These are phyloP conservation scores for Dactylellina haptotyla DNA, from an alignment of 2,329 filamentous ascomycete species.

Conservation along the genomic window DNA sequence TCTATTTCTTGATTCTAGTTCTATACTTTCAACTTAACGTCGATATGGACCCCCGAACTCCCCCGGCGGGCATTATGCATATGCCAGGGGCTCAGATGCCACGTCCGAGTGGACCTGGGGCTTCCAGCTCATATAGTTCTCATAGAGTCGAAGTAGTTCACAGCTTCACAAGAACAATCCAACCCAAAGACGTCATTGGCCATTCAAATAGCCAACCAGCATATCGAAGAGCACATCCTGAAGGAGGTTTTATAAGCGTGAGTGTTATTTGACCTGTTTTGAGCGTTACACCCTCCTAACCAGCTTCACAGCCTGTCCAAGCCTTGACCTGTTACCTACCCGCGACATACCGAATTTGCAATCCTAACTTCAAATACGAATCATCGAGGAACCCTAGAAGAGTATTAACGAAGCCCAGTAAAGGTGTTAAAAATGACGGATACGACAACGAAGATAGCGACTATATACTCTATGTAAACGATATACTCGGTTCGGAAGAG, in stretches of 20 bases:
- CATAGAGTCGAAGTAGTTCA: constrained; percentile 76
- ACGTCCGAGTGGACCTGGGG: constrained; percentile 66
- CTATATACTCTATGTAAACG: constrained; percentile 98
- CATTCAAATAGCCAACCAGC: constrained; percentile 87
- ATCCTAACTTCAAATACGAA: constrained; percentile 97
- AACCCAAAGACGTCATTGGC: constrained; percentile 78
- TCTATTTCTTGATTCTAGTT: constrained; percentile 75
- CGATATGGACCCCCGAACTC: constrained; percentile 69
- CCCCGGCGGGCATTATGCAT: constrained; percentile 75
- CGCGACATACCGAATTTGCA: constrained; percentile 97
- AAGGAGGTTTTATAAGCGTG: constrained; percentile 97
- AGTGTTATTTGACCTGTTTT: constrained; percentile 48
- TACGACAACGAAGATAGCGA: constrained; percentile 99
- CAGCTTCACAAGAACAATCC: constrained; percentile 84
- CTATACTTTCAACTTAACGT: constrained; percentile 74
- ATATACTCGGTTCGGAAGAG: constrained; percentile 96
- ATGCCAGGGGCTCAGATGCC: constrained; percentile 74
- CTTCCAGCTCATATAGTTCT: constrained; percentile 62
- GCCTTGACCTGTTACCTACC: constrained; percentile 92
- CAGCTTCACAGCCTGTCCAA: constrained; percentile 79
- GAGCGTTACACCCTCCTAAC: not conserved
- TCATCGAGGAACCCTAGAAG: constrained; percentile 94
- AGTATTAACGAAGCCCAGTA: constrained; percentile 97
- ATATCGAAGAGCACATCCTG: constrained; percentile 91
- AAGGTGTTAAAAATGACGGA: constrained; percentile 97